Conservation (phyloP, 495 filamentous ascomycete species). For the Penicillium bovifimosum region DNA sequence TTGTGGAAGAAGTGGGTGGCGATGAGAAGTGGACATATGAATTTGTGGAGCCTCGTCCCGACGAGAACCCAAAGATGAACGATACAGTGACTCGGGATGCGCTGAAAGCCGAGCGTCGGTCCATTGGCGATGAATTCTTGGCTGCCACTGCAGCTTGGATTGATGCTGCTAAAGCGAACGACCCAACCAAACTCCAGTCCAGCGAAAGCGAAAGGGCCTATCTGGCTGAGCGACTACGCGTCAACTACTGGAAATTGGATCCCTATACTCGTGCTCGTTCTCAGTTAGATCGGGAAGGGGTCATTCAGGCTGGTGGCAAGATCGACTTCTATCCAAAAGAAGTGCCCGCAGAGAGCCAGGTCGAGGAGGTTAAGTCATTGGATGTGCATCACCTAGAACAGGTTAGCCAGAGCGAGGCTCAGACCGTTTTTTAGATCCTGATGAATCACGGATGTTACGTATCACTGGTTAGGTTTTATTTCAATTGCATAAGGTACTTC, state of each 20-base stretch:
- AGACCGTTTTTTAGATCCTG: conserved; percentile 8
- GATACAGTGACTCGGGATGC: conserved; percentile 56
- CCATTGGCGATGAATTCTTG: conserved; percentile 63
- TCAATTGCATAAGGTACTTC: too few species aligned
- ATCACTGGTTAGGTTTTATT: neutral
- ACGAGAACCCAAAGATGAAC: conserved; percentile 67
- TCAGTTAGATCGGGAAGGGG: conserved; percentile 62
- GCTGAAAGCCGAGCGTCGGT: conserved; percentile 51
- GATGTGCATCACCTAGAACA: conserved; percentile 30
- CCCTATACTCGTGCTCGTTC: conserved; percentile 67
- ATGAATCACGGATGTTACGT: neutral
- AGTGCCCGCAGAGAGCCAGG: conserved; percentile 5
- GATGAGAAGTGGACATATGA: conserved; percentile 73
- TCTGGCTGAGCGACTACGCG: conserved; percentile 55
- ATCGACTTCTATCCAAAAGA: conserved; percentile 57
- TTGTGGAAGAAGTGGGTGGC: conserved; percentile 74
- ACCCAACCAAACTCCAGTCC: conserved; percentile 22
- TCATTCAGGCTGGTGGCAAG: conserved; percentile 58
- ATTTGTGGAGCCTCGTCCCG: conserved; percentile 68
- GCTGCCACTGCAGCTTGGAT: conserved; percentile 66
- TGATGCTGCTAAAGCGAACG: conserved; percentile 35
- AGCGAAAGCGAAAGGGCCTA: conserved; percentile 53
- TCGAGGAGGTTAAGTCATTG: conserved; percentile 19
- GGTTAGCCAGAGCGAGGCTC: conserved; percentile 1
- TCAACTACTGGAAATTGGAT: conserved; percentile 80